Conservation (phyloP, 805 yeast genomes). For the Pichia occidentalis region DNA sequence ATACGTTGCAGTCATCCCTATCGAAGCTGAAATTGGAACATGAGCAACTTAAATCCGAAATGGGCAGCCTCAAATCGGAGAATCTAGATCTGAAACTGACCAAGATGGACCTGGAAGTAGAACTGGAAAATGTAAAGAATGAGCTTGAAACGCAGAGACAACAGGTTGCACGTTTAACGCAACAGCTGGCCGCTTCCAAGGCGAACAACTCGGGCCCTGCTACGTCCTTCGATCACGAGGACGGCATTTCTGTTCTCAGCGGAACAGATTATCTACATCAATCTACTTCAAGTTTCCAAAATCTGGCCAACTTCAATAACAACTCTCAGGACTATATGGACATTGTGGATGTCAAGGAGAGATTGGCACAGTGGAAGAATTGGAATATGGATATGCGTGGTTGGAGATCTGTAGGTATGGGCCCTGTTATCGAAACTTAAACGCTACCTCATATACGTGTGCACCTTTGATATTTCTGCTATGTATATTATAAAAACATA, state of each 20-base stretch:
- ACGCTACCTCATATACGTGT: too few species aligned
- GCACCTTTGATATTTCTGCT: too few species aligned
- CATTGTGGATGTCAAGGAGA: constrained; percentile 49
- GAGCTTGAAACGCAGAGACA: constrained; percentile 30
- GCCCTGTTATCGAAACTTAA: constrained; percentile 54
- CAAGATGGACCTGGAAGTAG: constrained; percentile 31
- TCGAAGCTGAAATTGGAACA: constrained; percentile 29
- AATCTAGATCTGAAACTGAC: constrained; percentile 23
- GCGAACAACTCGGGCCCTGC: constrained; percentile 23
- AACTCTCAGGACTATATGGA: constrained; percentile 33
- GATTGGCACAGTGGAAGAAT: constrained; percentile 65
- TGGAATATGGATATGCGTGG: constrained; percentile 83
- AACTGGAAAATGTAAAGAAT: constrained; percentile 32
- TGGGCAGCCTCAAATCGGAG: constrained; percentile 17
- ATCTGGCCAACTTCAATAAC: constrained; percentile 21
- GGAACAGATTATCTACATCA: constrained; percentile 16
- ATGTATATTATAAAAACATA: too few species aligned
- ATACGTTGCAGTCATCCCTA: constrained; percentile 30
- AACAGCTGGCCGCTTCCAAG: constrained; percentile 29
- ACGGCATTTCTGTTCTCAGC: constrained; percentile 16
- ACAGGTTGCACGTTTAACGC: constrained; percentile 18
- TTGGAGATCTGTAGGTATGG: constrained; percentile 71
- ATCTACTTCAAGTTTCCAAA: constrained; percentile 20
- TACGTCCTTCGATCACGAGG: constrained; percentile 22
- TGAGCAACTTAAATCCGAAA: constrained; percentile 11